Percentiles rank a stretch among this genome's conserved stretches.
Conservation (phyloP, 352 stramenopile genomes). For the Phytophthora pistaciae region DNA sequence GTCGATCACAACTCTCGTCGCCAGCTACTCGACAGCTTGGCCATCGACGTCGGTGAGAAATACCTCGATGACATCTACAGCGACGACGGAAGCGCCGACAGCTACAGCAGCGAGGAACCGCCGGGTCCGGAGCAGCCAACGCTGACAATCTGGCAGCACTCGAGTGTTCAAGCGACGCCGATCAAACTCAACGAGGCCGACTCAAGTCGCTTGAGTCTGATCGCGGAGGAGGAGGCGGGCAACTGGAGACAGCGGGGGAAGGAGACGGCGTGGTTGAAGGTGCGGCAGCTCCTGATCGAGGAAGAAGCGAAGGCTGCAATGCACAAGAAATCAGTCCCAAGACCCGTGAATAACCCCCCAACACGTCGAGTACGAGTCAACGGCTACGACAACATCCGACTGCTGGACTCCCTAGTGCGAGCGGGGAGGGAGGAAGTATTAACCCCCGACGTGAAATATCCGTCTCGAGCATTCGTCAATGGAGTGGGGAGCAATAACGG, state of each 20-base stretch:
- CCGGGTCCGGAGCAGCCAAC: background rate
- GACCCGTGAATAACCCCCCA: background rate
- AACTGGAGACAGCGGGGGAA: background rate
- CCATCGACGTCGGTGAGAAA: background rate
- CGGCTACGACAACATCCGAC: background rate
- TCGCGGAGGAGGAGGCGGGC: background rate
- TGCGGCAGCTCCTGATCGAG: background rate
- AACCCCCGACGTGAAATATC: background rate
- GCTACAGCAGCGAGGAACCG: background rate
- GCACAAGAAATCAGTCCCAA: background rate
- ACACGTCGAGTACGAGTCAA: background rate
- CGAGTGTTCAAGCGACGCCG: background rate
- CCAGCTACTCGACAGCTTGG: background rate
- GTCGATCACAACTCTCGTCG: background rate
- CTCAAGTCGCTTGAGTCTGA: background rate
- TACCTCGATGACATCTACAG: constrained; percentile 1
- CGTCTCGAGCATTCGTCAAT: background rate
- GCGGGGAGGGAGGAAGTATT: background rate
- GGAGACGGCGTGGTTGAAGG: background rate
- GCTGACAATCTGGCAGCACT: background rate
- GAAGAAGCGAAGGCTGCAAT: background rate
- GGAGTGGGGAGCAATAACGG: background rate
- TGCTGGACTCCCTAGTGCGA: background rate
- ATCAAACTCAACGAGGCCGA: background rate
- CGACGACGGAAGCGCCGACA: background rate